Evolutionary conservation across 2,329 filamentous ascomycete species (phyloP), one percentile per base, ranked within the genome.

Genomic region (Rhinocladiella mackenziei): DNA sequence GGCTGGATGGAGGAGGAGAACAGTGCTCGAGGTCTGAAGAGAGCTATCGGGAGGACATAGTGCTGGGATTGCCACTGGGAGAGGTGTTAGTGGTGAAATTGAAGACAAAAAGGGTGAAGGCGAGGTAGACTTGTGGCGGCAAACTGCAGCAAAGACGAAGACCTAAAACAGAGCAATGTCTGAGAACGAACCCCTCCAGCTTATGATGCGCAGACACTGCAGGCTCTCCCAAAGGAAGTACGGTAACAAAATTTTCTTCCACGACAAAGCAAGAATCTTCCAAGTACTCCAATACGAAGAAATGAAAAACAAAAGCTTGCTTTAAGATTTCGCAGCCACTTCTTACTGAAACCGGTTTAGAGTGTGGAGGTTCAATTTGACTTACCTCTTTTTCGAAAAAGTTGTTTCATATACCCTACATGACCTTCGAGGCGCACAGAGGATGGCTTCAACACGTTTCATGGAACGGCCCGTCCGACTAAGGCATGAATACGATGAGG

Each of bases 401-500:
- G 11, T 7, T 7, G 23, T 7, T 26, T 26, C 23, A 26, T 26
- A 26, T 26, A n/a, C n/a, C n/a, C n/a, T n/a, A n/a, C n/a, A n/a
- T n/a, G n/a, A n/a, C n/a, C n/a, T n/a, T n/a, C n/a, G n/a, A n/a
- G n/a, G n/a, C n/a, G n/a, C n/a, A n/a, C n/a, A n/a, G n/a, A n/a
- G n/a, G 25, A 55, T 55, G 52, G 43, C 49, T 10, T 15, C 43
- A 13, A 17, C 25, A 17, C 22, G n/a, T 10, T 19, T 48, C 2
- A 14, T 48, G 18, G 40, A 54, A 29, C 41, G 39, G 13, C 51
- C 45, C 9, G 35, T 54, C 13, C 45, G 43, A 29, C 23, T 45
- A 25, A 44, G 56, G 23, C 54, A 62, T 30, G 58, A 60, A 5
- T 50, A 53, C 9, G 54, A 53, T 8, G 54, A 65, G n/a, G 59